Percentiles rank a stretch among this genome's conserved stretches.
phyloP scores from a whole-genome alignment of 148 eudicot genomes.

The Nepenthes mirabilis region DNA sequence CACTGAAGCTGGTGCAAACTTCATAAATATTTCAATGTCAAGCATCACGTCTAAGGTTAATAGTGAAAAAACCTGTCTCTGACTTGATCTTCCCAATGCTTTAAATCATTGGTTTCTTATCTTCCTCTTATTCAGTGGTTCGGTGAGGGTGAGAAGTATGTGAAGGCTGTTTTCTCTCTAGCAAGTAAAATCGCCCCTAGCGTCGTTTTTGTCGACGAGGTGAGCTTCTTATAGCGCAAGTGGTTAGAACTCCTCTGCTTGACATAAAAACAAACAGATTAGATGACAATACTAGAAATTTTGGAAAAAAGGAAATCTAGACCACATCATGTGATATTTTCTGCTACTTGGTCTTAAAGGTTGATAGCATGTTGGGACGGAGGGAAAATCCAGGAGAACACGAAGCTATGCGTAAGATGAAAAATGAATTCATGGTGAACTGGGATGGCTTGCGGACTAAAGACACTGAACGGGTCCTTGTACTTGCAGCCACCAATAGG shows the following conservation, averaged over 20 bases:
- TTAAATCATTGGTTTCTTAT: constrained; percentile 3
- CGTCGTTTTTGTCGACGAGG: constrained; percentile 96
- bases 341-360: constrained; percentile 24
- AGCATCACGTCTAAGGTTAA: constrained; percentile 93
- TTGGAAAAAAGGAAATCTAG: no score
- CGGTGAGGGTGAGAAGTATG: constrained; percentile 98
- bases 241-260: not conserved
- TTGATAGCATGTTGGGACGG: constrained; percentile 96
- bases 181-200: constrained; percentile 98
- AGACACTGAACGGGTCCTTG: constrained; percentile 83
- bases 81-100: not conserved
- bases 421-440: constrained; percentile 94
- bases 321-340: not conserved
- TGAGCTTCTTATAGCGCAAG: constrained; percentile 5
- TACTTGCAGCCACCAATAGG: constrained; percentile 95
- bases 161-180: constrained; percentile 89
- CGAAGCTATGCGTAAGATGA: constrained; percentile 97
- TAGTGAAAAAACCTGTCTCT: not conserved
- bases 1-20: constrained; percentile 99
- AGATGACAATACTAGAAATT: no score
- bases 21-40: constrained; percentile 93
- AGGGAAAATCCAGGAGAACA: constrained; percentile 95
- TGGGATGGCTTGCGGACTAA: constrained; percentile 98
- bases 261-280: no score
- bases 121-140: constrained; percentile 63